Conservation (phyloP, 306 rosid genomes). For the Inga leiocalycina region DNA sequence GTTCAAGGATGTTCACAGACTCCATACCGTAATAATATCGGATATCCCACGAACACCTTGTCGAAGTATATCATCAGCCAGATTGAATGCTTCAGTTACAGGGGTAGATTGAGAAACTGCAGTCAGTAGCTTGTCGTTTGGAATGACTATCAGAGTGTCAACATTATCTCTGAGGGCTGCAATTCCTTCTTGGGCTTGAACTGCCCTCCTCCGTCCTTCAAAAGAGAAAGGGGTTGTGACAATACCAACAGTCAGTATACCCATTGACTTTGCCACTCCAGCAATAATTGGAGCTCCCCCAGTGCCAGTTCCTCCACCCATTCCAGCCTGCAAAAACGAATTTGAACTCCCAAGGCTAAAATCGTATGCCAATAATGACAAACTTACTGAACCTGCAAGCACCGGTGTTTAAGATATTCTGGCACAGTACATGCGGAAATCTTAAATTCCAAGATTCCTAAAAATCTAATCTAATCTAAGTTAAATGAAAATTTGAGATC, state of each 20-base stretch:
- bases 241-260: constrained; percentile 94
- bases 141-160: constrained; percentile 96
- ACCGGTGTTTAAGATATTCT: background rate
- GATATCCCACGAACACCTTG: constrained; percentile 99
- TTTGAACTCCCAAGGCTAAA: constrained; percentile 25
- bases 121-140: constrained; percentile 95
- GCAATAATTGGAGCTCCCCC: constrained; percentile 99
- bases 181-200: constrained; percentile 99
- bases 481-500: background rate
- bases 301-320: constrained; percentile 99
- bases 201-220: constrained; percentile 97
- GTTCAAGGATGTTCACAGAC: constrained; percentile 23
- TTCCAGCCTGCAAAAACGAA: constrained; percentile 77
- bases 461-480: background rate
- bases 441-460: background rate
- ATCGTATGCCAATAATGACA: constrained; percentile 24
- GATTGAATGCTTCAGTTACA: constrained; percentile 96
- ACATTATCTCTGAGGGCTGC: constrained; percentile 96
- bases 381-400: constrained; percentile 16
- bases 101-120: constrained; percentile 97
- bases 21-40: constrained; percentile 93
- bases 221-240: constrained; percentile 98
- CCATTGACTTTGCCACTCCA: constrained; percentile 94
- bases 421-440: background rate
- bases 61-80: constrained; percentile 97